Evolutionary conservation across 2,329 filamentous ascomycete species (phyloP), one percentile per base, ranked within the genome.

Genomic region (Alternaria infectoria): DNA sequence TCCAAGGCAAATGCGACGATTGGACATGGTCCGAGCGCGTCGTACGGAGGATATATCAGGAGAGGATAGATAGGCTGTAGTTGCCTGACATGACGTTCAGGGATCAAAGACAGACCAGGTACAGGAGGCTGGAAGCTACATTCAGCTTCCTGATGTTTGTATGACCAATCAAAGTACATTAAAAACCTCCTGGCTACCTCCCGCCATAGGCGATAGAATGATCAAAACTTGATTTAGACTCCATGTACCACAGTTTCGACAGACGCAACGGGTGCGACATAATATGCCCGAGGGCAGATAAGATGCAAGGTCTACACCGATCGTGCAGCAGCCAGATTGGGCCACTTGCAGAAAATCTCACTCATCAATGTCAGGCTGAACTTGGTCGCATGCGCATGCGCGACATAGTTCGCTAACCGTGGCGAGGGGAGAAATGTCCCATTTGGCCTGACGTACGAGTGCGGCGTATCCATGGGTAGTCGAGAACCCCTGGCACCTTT

Each of bases 371-470:
- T 44, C 50, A 54, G 60, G 56, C 60, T 55, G 55, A 59, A 49
- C 30, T 54, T 50, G 54, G 13, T 36, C 17, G 26, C 55, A 59
- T 49, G 59, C 40, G 40, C 43, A 62, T 62, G 60, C 60, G 51
- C 56, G 50, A 62, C 55, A 62, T 62, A 40, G 55, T 49, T 54
- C 43, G 59, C 47, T 62, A 19, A 47, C 25, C 32, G 55, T 26
- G 59, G 55, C 43, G 47, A 59, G 43, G 32, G 40, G 40, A 17
- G 23, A n/a, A 36, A 49, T 21, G 55, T 46, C 36, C 54, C 36
- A 36, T 51, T 15, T 30, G 47, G 52, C 52, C 57, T 54, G 57
- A 46, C 36, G 17, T 32, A 32, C 17, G 9, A 25, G 19, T 46
- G 47, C 32, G 36, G 57, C 47, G 23, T 25, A 43, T 26, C 19